Evolutionary conservation across 2,329 filamentous ascomycete genomes (phyloP).

Genomic region (Fusarium staphyleae): DNA sequence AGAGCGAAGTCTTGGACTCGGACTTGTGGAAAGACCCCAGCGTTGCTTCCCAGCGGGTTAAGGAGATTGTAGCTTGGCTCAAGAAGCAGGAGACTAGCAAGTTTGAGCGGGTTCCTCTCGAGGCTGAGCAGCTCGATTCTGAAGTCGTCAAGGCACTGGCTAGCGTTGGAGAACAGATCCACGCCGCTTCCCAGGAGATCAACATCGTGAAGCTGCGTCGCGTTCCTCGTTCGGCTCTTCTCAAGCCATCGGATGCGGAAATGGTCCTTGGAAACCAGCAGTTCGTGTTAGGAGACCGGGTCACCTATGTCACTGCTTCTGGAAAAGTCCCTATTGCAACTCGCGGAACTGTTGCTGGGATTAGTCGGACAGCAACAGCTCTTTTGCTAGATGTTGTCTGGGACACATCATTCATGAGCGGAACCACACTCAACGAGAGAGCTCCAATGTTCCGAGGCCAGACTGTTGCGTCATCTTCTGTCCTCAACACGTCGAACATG

Average conservation of each 20-base stretch:
- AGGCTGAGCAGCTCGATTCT: constrained; percentile 95
- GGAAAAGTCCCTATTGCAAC: constrained; percentile 94
- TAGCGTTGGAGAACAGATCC: constrained; percentile 70
- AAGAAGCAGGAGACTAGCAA: constrained; percentile 90
- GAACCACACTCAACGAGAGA: constrained; percentile 87
- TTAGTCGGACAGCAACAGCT: constrained; percentile 85
- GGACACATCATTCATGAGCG: constrained; percentile 95
- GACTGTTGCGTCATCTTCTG: constrained; percentile 85
- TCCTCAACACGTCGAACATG: constrained; percentile 83
- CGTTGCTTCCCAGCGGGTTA: constrained; percentile 79
- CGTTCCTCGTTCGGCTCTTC: constrained; percentile 84
- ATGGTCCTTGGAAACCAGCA: constrained; percentile 85
- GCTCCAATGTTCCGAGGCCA: constrained; percentile 94
- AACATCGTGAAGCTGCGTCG: constrained; percentile 75
- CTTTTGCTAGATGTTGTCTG: constrained; percentile 91
- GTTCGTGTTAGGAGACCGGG: constrained; percentile 85
- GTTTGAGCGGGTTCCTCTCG: constrained; percentile 94
- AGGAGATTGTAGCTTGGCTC: constrained; percentile 92
- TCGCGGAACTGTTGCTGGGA: constrained; percentile 91
- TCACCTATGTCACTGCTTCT: constrained; percentile 91
- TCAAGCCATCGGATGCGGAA: constrained; percentile 96
- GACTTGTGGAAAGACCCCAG: constrained; percentile 82
- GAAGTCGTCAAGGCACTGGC: constrained; percentile 85
- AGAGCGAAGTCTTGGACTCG: constrained; percentile 81
- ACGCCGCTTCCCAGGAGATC: constrained; percentile 58